A percentile compares a stretch with the other conserved stretches of the same genome.
Evolutionary conservation across 2,329 filamentous ascomycete genomes (phyloP).

Genomic region (Amylocarpus encephaloides): DNA sequence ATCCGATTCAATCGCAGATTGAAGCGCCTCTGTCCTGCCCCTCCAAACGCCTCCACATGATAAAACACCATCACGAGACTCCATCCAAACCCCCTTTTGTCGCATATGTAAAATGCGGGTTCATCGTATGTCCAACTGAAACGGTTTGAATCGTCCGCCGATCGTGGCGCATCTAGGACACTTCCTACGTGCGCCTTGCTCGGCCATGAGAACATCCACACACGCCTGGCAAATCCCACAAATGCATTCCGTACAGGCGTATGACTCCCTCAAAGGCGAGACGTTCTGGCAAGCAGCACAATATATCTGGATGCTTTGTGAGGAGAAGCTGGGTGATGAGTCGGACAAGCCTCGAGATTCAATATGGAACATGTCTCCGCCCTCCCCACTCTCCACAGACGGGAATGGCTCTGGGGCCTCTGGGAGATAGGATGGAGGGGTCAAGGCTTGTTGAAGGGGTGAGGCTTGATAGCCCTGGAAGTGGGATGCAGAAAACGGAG

Average conservation of each 20-base stretch:
- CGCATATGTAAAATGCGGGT: neutral
- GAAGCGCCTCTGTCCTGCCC: neutral
- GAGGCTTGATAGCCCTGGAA: slow-evolving; percentile 78
- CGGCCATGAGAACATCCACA: slow-evolving; percentile 71
- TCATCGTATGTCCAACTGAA: slow-evolving; percentile 74
- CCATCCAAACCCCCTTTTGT: neutral
- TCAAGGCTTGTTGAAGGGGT: slow-evolving; percentile 82
- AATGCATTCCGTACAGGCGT: slow-evolving; percentile 93
- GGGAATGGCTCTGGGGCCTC: slow-evolving; percentile 75
- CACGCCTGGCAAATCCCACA: slow-evolving; percentile 87
- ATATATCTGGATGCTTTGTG: slow-evolving; percentile 80
- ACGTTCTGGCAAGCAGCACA: slow-evolving; percentile 80
- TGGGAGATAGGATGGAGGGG: slow-evolving; percentile 65
- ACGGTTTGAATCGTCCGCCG: slow-evolving; percentile 75
- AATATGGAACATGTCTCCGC: slow-evolving; percentile 68
- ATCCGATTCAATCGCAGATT: neutral
- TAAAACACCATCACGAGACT: slow-evolving; percentile 1
- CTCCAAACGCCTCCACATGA: slow-evolving; percentile 9
- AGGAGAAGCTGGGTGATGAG: slow-evolving; percentile 68
- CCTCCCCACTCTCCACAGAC: slow-evolving; percentile 74
- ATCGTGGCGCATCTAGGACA: slow-evolving; percentile 76
- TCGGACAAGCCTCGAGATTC: slow-evolving; percentile 56
- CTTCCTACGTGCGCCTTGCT: slow-evolving; percentile 68
- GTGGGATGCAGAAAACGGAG: slow-evolving; percentile 52
- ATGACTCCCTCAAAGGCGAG: slow-evolving; percentile 73